Base-by-base conservation (phyloP, 192 early-diverging fungal species). In the Gonapodya prolifera region DNA sequence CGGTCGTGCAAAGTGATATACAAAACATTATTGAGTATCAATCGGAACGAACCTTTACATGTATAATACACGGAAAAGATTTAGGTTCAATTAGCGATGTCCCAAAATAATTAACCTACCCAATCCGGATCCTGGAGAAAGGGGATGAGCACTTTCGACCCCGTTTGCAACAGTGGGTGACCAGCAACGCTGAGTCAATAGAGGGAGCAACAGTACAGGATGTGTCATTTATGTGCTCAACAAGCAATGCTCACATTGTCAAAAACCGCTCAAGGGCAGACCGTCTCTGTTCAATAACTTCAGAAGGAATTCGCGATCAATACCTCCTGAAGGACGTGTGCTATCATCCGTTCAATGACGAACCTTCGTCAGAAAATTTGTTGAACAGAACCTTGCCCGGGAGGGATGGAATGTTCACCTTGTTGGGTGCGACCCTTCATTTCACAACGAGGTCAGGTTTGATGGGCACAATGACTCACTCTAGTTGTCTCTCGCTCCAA, bases 301-400 rank as follows among this genome's bases (percentile, higher is more conserved):
- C 45, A 23, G 45, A 61, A 61, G 45, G 71, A 73, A n/a, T n/a
- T n/a, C n/a, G n/a, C n/a, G n/a, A n/a, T n/a, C n/a, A n/a, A n/a
- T n/a, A n/a, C n/a, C n/a, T n/a, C n/a, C n/a, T n/a, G n/a, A n/a
- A n/a, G n/a, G n/a, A n/a, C n/a, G n/a, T n/a, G n/a, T n/a, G n/a
- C n/a, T n/a, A n/a, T n/a, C n/a, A n/a, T n/a, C n/a, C n/a, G n/a
- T n/a, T n/a, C n/a, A n/a, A n/a, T n/a, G n/a, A 73, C 31, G 2
- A 2, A 73, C 71, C 71, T 18, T 95, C 93, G 70, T 97, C 94
- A n/a, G 91, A 84, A 81, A 98, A 97, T 70, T 95, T 85, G 82
- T 98, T 97, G 23, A 93, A 94, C 78, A 96, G 96, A 61, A 97
- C 96, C 82, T 99, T 99, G 69, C 96, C 96, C 2, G 97, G 97